A percentile compares a stretch with the other conserved stretches of the same genome.
These are phyloP conservation scores for Euphorbia peplus DNA, from an alignment of 345 rosid genomes.

Conservation along the genomic window DNA sequence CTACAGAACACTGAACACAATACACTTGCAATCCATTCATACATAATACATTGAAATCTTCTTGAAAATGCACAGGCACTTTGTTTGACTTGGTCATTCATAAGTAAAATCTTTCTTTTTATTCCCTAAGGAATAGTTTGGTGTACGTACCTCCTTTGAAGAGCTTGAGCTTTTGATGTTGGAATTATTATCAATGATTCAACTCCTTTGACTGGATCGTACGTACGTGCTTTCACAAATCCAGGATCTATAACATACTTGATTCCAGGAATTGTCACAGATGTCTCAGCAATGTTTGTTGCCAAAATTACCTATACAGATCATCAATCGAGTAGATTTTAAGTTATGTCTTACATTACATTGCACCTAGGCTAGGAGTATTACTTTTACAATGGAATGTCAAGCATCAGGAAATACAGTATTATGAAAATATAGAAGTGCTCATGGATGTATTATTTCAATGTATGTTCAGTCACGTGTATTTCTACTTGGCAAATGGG, in stretches of 20 bases:
- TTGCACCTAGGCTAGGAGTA: background rate
- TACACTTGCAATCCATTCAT: background rate
- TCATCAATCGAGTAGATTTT: constrained; percentile 10
- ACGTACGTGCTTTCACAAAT: constrained; percentile 75
- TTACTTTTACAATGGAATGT: background rate
- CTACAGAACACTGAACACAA: background rate
- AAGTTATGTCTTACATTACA: background rate
- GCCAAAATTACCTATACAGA: constrained; percentile 68
- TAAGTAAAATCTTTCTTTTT: background rate
- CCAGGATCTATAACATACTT: constrained; percentile 95
- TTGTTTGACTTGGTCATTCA: background rate
- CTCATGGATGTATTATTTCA: background rate
- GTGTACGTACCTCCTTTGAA: constrained; percentile 70
- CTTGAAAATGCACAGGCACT: constrained; percentile 17
- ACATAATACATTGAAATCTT: constrained; percentile 1
- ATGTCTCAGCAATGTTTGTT: constrained; percentile 97
- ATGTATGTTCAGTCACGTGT: too few relatives aligned
- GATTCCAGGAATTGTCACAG: constrained; percentile 89
- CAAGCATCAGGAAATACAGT: background rate
- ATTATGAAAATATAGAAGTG: background rate
- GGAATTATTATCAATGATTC: constrained; percentile 76
- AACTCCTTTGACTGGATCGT: constrained; percentile 80
- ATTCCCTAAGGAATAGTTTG: background rate
- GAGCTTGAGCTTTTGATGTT: constrained; percentile 84
- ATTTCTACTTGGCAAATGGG: background rate